Evolutionary conservation across 2,329 filamentous ascomycete genomes (phyloP), one percentile per base, ranked within the genome.

Genomic region (Botrytis pseudocinerea): DNA sequence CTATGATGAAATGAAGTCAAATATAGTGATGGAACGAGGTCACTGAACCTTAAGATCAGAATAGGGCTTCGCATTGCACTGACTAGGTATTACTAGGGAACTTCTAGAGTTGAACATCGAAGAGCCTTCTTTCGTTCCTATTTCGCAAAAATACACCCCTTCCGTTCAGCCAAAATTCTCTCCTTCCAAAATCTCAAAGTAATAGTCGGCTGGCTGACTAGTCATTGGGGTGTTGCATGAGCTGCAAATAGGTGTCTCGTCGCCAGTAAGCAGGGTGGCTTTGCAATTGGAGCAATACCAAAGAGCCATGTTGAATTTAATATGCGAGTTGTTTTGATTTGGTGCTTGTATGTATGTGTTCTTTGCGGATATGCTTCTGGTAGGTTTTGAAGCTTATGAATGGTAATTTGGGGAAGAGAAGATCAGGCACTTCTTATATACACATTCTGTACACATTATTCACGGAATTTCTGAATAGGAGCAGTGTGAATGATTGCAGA

Each of bases 201-300:
- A 25, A 35, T 32, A 8, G 16, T 64, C 18, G 18, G 28, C 28
- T 14, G 32, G 5, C 32, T 60, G 32, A 60, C 32, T 32, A 25
- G 18, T 35, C 62, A 64, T 64, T 12, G n/a, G 18, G 16, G 25
- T 44, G 25, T 32, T 64, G 28, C 62, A 64, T 28, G 62, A 46
- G 20, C 46, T 28, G 42, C 62, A 64, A 1, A 32, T 42, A 46
- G 62, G 62, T 44, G 14, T 25, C 25, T 64, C 42, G 42, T 32
- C 62, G 20, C 42, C 42, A 1, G 42, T 28, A 32, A 46, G 42
- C 32, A 64, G 18, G 20, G 28, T 32, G 2, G n/a, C 28, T 25
- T 46, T 46, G 42, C 62, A 64, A 46, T 14, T 32, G 18, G n/a
- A 64, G 18, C 62, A 64, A 46, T 64, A 20, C 62, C 42, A 64